Evolutionary conservation across 2,329 filamentous ascomycete species (phyloP).

Genomic region (Pyricularia pennisetigena): DNA sequence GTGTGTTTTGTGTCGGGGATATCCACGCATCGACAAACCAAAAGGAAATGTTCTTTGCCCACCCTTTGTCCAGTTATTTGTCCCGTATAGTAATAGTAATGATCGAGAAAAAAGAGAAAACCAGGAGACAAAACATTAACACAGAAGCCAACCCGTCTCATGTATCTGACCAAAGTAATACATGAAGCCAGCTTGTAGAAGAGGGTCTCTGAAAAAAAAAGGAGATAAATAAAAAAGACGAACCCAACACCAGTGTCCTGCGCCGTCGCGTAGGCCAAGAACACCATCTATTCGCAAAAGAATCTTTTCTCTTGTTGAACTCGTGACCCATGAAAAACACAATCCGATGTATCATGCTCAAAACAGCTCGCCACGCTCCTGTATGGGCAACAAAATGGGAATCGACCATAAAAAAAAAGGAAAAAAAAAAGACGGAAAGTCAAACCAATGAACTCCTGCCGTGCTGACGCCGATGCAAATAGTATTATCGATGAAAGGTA

Average conservation of each 20-base stretch:
- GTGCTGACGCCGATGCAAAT: constrained; percentile 37
- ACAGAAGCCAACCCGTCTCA: neutral
- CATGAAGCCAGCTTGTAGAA: constrained; percentile 3
- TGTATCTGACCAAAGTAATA: neutral
- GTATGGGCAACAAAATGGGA: constrained; percentile 12
- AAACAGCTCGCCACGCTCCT: constrained; percentile 24
- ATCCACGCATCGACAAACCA: neutral
- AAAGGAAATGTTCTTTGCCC: constrained; percentile 3
- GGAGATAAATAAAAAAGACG: neutral
- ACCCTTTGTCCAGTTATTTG: constrained; percentile 5
- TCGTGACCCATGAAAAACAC: constrained; percentile 15
- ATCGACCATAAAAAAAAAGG: constrained; percentile 12
- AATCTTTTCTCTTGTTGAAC: constrained; percentile 4
- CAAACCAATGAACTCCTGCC: constrained; percentile 31
- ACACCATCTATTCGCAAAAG: constrained; percentile 3
- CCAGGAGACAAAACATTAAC: constrained; percentile 4
- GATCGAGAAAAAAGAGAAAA: neutral
- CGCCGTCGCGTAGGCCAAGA: neutral
- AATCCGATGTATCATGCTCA: constrained; percentile 32
- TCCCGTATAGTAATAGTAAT: constrained; percentile 4
- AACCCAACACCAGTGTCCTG: neutral
- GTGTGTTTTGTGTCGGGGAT: neutral
- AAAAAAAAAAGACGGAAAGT: constrained; percentile 14
- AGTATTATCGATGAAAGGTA: constrained; percentile 20
- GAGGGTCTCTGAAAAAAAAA: neutral